Base-by-base conservation (phyloP, 2,329 filamentous ascomycete genomes). In the Penicillium aurantiogriseum region DNA sequence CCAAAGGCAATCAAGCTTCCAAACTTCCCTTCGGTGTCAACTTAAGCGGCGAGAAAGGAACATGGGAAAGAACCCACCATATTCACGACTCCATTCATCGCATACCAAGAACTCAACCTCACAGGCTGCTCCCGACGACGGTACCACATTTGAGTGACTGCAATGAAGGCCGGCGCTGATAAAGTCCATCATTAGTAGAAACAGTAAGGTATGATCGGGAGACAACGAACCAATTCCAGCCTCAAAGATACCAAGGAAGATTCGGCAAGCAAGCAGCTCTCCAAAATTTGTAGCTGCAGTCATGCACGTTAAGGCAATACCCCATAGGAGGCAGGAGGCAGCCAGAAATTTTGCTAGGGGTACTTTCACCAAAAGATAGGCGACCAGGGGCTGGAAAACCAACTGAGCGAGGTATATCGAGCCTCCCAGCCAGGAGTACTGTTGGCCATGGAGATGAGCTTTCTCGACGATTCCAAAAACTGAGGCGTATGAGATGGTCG, bases 401-500 rank as follows among this genome's bases (percentile, higher is more conserved):
- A 85, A 73, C 65, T 84, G 81, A 0, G 80, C 81, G 39, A 84
- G 73, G 58, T 84, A 84, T 13, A 84, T 80, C 29, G 83, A 77
- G 4, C 78, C 76, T 1, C 79, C 79, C 0, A 81, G 70, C 81
- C 80, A 82, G 35, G 77, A 79, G 67, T 79, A 83, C 58, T 88
- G 78, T 48, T 83, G 76, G 17, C 83, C 83, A 9, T 80, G 73
- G 1, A 88, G 80, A 40, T 80, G 68, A 0, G 84, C 81, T 66
- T 86, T 83, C 51, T 85, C 75, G 33, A 85, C 80, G 11, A 88
- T 76, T 2, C 85, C 85, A 62, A 88, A 88, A 11, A 88, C 82
- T 0, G 85, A 86, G 3, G 83, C 83, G 64, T 87, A 88, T 2
- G 74, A 77, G 2, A 88, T 75, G 0, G 83, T 85, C 0, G 84